These are phyloP conservation scores for Ilex asprella DNA, from an alignment of 257 asterid genomes.

Conservation along the genomic window DNA sequence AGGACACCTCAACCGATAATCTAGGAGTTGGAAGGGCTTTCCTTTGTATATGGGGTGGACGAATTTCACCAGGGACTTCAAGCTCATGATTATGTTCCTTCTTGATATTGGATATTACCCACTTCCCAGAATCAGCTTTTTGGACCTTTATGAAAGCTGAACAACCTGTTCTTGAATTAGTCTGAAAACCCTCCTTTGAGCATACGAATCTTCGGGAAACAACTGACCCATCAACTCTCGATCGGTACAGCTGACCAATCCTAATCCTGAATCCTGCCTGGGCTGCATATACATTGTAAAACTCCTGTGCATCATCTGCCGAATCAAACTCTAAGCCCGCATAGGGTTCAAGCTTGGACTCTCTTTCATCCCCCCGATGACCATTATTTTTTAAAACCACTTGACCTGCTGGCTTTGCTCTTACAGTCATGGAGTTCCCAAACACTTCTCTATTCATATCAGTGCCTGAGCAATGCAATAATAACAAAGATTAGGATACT, in stretches of 20 bases:
- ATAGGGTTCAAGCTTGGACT: slow-evolving; percentile 57
- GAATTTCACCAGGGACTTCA: slow-evolving; percentile 52
- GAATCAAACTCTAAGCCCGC: slow-evolving; percentile 80
- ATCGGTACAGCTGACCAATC: slow-evolving; percentile 89
- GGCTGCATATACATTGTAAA: slow-evolving; percentile 61
- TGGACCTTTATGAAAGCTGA: slow-evolving; percentile 88
- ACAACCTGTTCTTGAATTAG: slow-evolving; percentile 84
- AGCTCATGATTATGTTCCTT: slow-evolving; percentile 86
- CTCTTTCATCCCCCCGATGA: slow-evolving; percentile 44
- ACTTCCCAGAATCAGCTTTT: slow-evolving; percentile 74
- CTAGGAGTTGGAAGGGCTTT: slow-evolving; percentile 60
- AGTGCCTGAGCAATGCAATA: slow-evolving; percentile 28
- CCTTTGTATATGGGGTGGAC: slow-evolving; percentile 53
- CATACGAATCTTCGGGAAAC: slow-evolving; percentile 86
- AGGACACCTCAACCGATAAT: slow-evolving; percentile 53
- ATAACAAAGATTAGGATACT: background rate
- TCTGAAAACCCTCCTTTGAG: slow-evolving; percentile 91
- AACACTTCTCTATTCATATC: slow-evolving; percentile 70
- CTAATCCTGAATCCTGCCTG: slow-evolving; percentile 78
- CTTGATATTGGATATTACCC: slow-evolving; percentile 74
- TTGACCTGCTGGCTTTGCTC: slow-evolving; percentile 49
- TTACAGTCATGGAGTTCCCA: slow-evolving; percentile 52
- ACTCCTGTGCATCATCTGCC: slow-evolving; percentile 87
- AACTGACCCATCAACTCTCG: slow-evolving; percentile 79
- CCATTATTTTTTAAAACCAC: slow-evolving; percentile 40